Percentiles rank a stretch among this genome's conserved stretches.
Conservation (phyloP, 1,284 basidiomycete species). For the Cryptococcus sp. region DNA sequence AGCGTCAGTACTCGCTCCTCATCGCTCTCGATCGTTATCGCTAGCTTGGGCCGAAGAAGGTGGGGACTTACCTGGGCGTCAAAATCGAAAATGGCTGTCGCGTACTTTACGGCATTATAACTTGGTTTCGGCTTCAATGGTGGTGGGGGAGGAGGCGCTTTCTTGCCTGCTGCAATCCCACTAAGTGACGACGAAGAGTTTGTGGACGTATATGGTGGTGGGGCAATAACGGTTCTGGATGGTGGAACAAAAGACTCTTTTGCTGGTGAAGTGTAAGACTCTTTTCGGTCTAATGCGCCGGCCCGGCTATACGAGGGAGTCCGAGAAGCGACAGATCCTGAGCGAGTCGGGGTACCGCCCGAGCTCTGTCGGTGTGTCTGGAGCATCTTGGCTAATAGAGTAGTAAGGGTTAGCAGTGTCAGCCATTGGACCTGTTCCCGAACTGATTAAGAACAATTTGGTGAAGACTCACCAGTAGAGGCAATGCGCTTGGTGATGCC, state of each 20-base stretch:
- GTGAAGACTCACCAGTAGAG: conserved; percentile 68
- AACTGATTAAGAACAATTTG: background rate
- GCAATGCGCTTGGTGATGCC: conserved; percentile 76
- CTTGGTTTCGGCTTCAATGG: conserved; percentile 77
- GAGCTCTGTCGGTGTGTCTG: conserved; percentile 40
- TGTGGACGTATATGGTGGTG: conserved; percentile 50
- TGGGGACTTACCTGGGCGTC: conserved; percentile 66
- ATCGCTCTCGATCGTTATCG: background rate
- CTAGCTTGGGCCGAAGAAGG: no score
- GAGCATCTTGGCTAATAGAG: conserved; percentile 40
- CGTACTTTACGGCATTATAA: conserved; percentile 64
- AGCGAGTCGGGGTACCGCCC: conserved; percentile 27
- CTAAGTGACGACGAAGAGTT: conserved; percentile 47
- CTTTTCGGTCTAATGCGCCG: conserved; percentile 48
- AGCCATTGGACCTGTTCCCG: no score
- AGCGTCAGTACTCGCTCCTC: background rate
- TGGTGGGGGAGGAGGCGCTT: conserved; percentile 82
- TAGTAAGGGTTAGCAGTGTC: background rate
- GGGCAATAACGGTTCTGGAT: conserved; percentile 60
- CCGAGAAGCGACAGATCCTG: conserved; percentile 55
- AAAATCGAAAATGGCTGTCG: conserved; percentile 95
- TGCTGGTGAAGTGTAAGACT: conserved; percentile 46
- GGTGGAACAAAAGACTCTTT: conserved; percentile 24
- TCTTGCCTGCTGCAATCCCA: conserved; percentile 60
- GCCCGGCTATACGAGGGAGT: conserved; percentile 11